Base-by-base conservation (phyloP, 306 rosid genomes). In the Acacia crassicarpa region DNA sequence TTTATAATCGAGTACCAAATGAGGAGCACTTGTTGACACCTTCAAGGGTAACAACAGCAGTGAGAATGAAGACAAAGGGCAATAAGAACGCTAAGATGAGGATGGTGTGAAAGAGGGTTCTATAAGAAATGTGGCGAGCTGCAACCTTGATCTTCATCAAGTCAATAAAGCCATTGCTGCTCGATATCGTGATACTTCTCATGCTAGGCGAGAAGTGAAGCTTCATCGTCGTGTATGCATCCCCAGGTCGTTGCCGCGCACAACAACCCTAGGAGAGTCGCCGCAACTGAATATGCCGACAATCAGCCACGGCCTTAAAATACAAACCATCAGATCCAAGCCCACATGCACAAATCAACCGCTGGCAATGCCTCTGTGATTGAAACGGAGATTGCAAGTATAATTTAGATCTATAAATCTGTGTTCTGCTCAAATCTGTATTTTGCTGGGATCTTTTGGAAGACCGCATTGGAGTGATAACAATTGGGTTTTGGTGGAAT, bases 11-110 rank as follows among this genome's bases (percentile, higher is more conserved):
- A 86, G 92, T 91, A 95, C 99, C 99, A 71, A 96, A 91, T 74
- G 99, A 93, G 84, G 99, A 94, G 89, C 99, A 96, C 89, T 96
- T 93, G 92, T 96, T 96, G 97, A 94, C 99, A 89, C 99, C 99
- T 92, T 96, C 99, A 74, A 96, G 99, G 84, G 99, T 96, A 82
- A 96, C 98, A 84, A 96, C 94, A 67, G 99, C 99, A 56, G 99
- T 96, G 82, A 96, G 98, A 87, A 96, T 96, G 91, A 96, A 96
- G 58, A 94, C 98, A 79, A 96, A 96, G 35, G 99, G 99, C 84
- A 96, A 88, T 58, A 96, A 88, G 82, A 96, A 96, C 75, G 99
- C 99, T 74, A 96, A 92, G 87, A 96, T 85, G 77, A 96, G 99
- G 45, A 96, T 93, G 87, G 99, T 96, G 86, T 96, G 99, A 88